Base-by-base conservation (phyloP, 2,329 filamentous ascomycete genomes). In the Periconia macrospinosa region DNA sequence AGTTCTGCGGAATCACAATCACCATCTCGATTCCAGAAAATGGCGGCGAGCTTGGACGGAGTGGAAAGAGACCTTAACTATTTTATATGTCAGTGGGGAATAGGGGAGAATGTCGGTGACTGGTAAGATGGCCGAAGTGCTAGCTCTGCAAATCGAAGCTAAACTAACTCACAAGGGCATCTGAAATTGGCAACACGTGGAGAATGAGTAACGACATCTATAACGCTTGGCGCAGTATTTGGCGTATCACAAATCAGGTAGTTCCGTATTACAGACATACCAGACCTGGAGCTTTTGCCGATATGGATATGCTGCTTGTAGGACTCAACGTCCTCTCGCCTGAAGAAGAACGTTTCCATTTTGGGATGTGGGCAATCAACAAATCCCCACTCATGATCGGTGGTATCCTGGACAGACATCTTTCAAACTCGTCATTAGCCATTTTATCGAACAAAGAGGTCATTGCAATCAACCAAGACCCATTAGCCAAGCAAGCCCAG, bases 381-480 rank as follows among this genome's bases (percentile, higher is more conserved):
- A 79, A 79, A 57, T 77, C 75, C 0, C 76, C 77, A 13, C 65
- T 79, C 3, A 75, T 79, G 30, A 75, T 79, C 45, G 74, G 76
- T 7, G 72, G 74, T 1, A 71, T 75, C 40, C 57, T 74, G 67
- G 71, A 71, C 46, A 71, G 72, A 15, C 10, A 20, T 2, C 40
- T 56, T 7, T 47, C 49, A 11, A 45, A 61, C 15, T 52, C 56
- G 2, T 69, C 66, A 1, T 15, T 63, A 2, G 56, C 54, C 3
- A 70, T 75, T 45, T 54, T 77, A 45, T 72, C 71, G 1, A 85
- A 85, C 65, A 71, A 76, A 23, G 82, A 83, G 50, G 77, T 83
- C 19, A 81, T 86, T 20, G 78, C 78, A 0, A 81, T 83, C 61
- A 86, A 86, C 59, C 83, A 86, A 58, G 84, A 86, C 59, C 54